A percentile compares a stretch with the other conserved stretches of the same genome.
phyloP scores from a whole-genome alignment of 208 protist genomes.

The Trypanosoma theileri region DNA sequence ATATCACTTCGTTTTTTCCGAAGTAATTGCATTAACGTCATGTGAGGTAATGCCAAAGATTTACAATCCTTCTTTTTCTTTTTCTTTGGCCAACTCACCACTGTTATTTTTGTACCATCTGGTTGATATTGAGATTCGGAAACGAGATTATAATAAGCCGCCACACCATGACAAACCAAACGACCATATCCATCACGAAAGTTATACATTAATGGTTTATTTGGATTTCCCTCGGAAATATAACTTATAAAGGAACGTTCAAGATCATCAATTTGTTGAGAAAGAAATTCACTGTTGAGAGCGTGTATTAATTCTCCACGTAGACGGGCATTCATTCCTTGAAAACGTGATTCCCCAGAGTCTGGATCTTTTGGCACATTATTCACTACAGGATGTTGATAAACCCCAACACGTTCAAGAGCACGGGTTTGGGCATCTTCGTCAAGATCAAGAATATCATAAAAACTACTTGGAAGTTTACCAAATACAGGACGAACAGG shows the following conservation, averaged over 20 bases:
- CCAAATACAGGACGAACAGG: constrained; percentile 46
- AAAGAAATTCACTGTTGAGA: constrained; percentile 78
- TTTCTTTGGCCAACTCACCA: constrained; percentile 58
- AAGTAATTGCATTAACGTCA: constrained; percentile 63
- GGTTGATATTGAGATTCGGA: constrained; percentile 53
- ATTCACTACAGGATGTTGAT: constrained; percentile 12
- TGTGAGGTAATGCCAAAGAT: constrained; percentile 44
- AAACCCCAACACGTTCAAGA: constrained; percentile 40
- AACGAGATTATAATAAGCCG: constrained; percentile 75
- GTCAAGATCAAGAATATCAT: constrained; percentile 61
- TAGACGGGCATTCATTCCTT: constrained; percentile 66
- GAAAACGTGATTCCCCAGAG: constrained; percentile 67
- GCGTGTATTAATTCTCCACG: constrained; percentile 80
- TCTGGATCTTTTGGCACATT: constrained; percentile 45
- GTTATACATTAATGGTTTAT: constrained; percentile 59
- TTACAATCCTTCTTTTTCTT: constrained; percentile 38
- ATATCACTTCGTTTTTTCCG: constrained; percentile 48
- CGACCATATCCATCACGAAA: constrained; percentile 88
- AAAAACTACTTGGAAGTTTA: constrained; percentile 56
- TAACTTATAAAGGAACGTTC: constrained; percentile 65
- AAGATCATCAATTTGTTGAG: constrained; percentile 76
- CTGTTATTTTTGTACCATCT: constrained; percentile 71
- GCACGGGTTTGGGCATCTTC: constrained; percentile 56
- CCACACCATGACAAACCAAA: constrained; percentile 84
- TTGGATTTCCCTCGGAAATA: constrained; percentile 40